These are phyloP conservation scores for Xylaria sp. DNA, from an alignment of 2,329 filamentous ascomycete genomes.

Conservation along the genomic window DNA sequence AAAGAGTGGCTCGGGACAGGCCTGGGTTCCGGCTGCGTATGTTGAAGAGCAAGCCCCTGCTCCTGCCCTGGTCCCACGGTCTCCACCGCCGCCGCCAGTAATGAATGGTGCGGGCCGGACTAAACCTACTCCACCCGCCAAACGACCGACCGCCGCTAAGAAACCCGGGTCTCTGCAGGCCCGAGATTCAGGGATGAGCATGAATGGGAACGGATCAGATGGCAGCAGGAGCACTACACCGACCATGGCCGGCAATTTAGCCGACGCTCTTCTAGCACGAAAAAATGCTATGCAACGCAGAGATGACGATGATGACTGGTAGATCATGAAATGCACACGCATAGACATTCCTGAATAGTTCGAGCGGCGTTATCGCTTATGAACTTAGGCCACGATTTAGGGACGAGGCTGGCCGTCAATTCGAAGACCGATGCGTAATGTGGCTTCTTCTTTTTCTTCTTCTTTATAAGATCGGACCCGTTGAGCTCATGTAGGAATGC, in stretches of 20 bases:
- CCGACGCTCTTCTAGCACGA: slow-evolving; percentile 80
- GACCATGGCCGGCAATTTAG: slow-evolving; percentile 77
- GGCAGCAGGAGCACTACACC: slow-evolving; percentile 77
- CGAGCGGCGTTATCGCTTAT: slow-evolving; percentile 17
- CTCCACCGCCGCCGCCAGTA: slow-evolving; percentile 72
- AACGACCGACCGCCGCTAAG: slow-evolving; percentile 77
- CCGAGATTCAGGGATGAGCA: slow-evolving; percentile 76
- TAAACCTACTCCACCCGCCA: slow-evolving; percentile 80
- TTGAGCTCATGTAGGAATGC: neutral
- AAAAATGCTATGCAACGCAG: slow-evolving; percentile 80
- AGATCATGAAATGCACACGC: slow-evolving; percentile 38
- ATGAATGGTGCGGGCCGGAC: slow-evolving; percentile 60
- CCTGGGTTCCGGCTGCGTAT: slow-evolving; percentile 94
- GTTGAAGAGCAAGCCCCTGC: slow-evolving; percentile 82
- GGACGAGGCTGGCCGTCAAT: slow-evolving; percentile 23
- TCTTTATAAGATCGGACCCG: slow-evolving; percentile 1
- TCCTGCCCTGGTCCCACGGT: slow-evolving; percentile 70
- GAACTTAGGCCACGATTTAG: slow-evolving; percentile 13
- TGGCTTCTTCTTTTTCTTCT: neutral
- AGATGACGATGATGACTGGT: slow-evolving; percentile 77
- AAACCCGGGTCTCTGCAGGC: slow-evolving; percentile 77
- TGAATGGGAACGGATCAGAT: slow-evolving; percentile 67
- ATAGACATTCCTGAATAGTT: slow-evolving; percentile 23
- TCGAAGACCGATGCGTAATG: slow-evolving; percentile 13
- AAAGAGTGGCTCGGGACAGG: slow-evolving; percentile 77